Percentiles rank a stretch among this genome's conserved stretches.
phyloP scores from a whole-genome alignment of 768 basidiomycete species.

The button mushroom (Agaricus bisporus) region DNA sequence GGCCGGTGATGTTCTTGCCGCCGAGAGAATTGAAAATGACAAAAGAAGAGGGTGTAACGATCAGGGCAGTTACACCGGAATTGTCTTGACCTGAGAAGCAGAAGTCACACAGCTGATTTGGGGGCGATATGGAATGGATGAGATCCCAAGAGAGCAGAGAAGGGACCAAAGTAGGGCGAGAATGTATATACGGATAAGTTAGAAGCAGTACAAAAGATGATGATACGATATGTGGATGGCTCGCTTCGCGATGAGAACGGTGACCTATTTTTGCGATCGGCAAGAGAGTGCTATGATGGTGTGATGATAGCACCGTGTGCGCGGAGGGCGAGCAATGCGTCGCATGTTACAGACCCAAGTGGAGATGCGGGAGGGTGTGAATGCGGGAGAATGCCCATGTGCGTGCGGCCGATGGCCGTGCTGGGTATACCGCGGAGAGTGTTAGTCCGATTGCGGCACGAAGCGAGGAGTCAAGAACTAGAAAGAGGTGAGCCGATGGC shows the following conservation, averaged over 20 bases:
- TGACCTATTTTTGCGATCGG: conserved; percentile 10
- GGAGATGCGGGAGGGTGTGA: neutral
- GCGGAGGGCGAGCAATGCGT: neutral
- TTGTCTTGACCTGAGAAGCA: neutral
- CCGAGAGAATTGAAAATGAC: conserved; percentile 5
- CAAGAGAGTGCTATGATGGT: neutral
- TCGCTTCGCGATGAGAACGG: conserved; percentile 11
- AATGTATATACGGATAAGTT: conserved; percentile 9
- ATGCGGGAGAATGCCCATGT: neutral
- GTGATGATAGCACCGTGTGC: conserved; percentile 1
- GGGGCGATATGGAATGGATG: neutral
- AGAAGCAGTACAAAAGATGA: conserved; percentile 10
- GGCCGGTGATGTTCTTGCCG: neutral
- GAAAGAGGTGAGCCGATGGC: neutral
- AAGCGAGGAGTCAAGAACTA: conserved; percentile 5
- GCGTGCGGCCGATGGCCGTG: neutral
- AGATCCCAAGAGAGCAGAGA: conserved; percentile 5
- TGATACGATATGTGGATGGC: conserved; percentile 10
- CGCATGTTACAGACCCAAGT: neutral
- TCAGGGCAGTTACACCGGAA: neutral
- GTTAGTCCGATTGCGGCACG: neutral
- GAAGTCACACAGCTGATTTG: neutral
- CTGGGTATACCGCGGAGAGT: neutral
- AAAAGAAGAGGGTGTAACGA: neutral
- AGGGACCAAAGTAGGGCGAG: conserved; percentile 8